Conservation (phyloP, 2,329 filamentous ascomycete species). For the Colletotrichum viniferum region DNA sequence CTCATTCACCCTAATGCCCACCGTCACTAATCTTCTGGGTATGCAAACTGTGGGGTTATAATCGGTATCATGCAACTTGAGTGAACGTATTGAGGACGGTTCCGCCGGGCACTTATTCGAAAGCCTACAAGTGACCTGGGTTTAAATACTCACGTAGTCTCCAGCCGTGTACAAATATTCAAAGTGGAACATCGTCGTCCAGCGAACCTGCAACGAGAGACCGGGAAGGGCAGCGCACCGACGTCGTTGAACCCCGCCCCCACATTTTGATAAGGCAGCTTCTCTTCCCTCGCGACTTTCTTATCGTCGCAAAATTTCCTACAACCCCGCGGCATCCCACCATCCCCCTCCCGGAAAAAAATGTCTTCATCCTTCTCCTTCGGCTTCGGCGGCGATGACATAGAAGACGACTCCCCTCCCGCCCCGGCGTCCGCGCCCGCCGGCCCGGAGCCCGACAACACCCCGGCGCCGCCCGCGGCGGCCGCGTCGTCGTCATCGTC, state of each 20-base stretch:
- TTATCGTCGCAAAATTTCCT: constrained; percentile 7
- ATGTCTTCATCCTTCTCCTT: constrained; percentile 60
- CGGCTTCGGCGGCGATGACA: constrained; percentile 67
- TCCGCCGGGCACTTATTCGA: not conserved
- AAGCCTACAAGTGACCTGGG: fast-evolving
- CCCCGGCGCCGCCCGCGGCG: constrained; percentile 28
- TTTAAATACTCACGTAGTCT: not conserved
- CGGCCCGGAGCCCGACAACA: constrained; percentile 23
- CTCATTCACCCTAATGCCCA: not conserved
- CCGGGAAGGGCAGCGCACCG: not conserved
- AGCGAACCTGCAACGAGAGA: not conserved
- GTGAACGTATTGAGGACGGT: not conserved
- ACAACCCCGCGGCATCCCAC: not conserved
- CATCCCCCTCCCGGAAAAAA: not conserved
- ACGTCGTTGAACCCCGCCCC: constrained; percentile 6
- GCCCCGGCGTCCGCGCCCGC: constrained; percentile 26
- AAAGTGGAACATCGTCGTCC: not conserved
- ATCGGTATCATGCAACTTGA: not conserved
- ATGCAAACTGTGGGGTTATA: not conserved
- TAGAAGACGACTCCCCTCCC: constrained; percentile 49
- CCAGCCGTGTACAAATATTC: not conserved
- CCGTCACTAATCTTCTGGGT: not conserved
- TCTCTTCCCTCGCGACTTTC: not conserved
- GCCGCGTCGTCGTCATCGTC: constrained; percentile 36
- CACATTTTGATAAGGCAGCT: constrained; percentile 7